Percentiles rank a stretch among this genome's conserved stretches.
Conservation (phyloP, 441 rosid species). For the Populus trichocarpa region DNA sequence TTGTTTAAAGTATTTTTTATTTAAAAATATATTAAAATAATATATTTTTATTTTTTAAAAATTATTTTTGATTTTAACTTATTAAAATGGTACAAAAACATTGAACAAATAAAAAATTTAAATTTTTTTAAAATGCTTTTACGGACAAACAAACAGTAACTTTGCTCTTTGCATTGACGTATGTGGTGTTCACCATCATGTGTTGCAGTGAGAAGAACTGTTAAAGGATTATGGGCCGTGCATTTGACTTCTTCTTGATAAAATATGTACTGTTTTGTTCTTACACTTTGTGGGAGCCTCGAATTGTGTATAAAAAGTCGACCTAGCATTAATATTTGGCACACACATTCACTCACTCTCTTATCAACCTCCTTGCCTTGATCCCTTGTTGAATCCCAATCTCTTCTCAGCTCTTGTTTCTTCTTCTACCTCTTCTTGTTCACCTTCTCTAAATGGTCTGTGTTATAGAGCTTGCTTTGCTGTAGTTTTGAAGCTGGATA, state of each 20-base stretch:
- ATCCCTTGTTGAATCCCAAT: not conserved
- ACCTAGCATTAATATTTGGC: not conserved
- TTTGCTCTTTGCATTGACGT: no score
- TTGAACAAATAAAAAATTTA: no score
- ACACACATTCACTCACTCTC: not conserved
- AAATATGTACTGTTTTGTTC: not conserved
- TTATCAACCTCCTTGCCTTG: not conserved
- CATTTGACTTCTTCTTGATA: constrained; percentile 34
- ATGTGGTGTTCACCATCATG: no score
- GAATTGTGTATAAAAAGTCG: constrained; percentile 26
- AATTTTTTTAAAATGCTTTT: no score
- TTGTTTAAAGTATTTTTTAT: no score
- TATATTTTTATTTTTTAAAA: no score
- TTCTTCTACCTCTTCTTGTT: not conserved
- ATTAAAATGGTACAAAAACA: no score
- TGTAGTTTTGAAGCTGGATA: constrained; percentile 30
- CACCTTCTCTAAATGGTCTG: not conserved
- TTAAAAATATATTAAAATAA: no score
- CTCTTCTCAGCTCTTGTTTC: not conserved
- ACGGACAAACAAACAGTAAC: no score
- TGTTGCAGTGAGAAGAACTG: not conserved
- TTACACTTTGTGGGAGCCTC: constrained; percentile 8
- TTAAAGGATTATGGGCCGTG: constrained; percentile 25
- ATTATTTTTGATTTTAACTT: no score
- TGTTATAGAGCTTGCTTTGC: not conserved